Evolutionary conservation across 306 rosid species (phyloP).

Genomic region (Prunus persica): DNA sequence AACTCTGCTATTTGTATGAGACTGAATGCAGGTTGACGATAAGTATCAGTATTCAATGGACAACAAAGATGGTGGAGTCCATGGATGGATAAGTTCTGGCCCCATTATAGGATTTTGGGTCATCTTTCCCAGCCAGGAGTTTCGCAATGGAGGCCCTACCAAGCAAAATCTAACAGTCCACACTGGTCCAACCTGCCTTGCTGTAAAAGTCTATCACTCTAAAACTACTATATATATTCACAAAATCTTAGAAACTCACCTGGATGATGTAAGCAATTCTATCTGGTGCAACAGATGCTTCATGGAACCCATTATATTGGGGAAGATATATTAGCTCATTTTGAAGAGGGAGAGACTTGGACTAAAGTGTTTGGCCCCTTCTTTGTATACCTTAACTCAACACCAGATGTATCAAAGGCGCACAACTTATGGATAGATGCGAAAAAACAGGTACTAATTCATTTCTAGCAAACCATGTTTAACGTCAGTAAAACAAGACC

Average conservation of each 20-base stretch:
- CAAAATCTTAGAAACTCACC: too few relatives aligned
- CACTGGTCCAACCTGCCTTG: conserved; percentile 44
- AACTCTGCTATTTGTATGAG: background rate
- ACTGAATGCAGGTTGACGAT: conserved; percentile 39
- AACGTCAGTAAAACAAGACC: background rate
- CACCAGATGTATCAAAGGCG: conserved; percentile 34
- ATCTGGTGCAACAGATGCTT: conserved; percentile 40
- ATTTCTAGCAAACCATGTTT: background rate
- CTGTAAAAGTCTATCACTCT: conserved; percentile 23
- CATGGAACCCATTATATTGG: conserved; percentile 51
- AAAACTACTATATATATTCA: background rate
- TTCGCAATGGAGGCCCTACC: conserved; percentile 46
- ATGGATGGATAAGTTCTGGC: conserved; percentile 47
- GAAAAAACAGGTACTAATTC: conserved; percentile 35
- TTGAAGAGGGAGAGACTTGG: conserved; percentile 41
- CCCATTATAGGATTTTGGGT: conserved; percentile 45
- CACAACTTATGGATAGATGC: conserved; percentile 40
- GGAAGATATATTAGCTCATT: conserved; percentile 39
- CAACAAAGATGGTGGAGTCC: conserved; percentile 46
- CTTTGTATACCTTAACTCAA: conserved; percentile 42
- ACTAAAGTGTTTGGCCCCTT: conserved; percentile 47
- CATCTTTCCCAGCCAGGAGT: conserved; percentile 42
- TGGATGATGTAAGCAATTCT: too few relatives aligned
- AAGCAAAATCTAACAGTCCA: conserved; percentile 51
- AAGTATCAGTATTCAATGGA: conserved; percentile 41